Conservation (phyloP, 2,329 filamentous ascomycete species). For the Boeremia exigua region DNA sequence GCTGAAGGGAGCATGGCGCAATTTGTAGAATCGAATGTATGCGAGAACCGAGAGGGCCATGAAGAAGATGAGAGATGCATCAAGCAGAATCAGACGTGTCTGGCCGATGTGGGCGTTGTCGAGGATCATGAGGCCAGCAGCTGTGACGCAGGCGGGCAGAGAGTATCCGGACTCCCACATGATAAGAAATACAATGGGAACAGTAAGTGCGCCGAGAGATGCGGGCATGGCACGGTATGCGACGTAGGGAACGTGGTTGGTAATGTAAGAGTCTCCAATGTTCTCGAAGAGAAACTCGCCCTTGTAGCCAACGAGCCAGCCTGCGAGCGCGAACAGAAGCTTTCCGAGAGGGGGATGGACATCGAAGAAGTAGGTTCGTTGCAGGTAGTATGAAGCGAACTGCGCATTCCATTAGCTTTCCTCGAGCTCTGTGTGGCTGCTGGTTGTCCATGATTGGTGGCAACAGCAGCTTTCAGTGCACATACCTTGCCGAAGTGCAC, state of each 20-base stretch:
- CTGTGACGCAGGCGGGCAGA: conserved; percentile 86
- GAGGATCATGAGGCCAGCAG: conserved; percentile 84
- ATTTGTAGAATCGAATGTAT: conserved; percentile 98
- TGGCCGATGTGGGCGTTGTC: conserved; percentile 98
- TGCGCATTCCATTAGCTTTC: conserved; percentile 34
- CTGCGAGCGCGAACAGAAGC: conserved; percentile 94
- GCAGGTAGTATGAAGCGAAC: conserved; percentile 77
- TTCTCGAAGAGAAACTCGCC: conserved; percentile 98
- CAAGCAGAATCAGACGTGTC: conserved; percentile 91
- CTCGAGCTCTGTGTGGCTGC: not conserved
- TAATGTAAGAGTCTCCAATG: conserved; percentile 97
- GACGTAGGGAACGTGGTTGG: conserved; percentile 96
- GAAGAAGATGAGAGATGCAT: conserved; percentile 90
- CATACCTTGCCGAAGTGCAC: conserved; percentile 98
- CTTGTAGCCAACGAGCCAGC: conserved; percentile 97
- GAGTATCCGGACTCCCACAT: conserved; percentile 99
- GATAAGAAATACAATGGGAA: conserved; percentile 92
- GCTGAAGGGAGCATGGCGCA: conserved; percentile 84
- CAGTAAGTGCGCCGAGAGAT: conserved; percentile 87
- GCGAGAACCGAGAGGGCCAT: conserved; percentile 94
- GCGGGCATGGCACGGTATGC: conserved; percentile 94
- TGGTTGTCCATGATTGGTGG: not conserved
- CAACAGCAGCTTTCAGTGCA: not conserved
- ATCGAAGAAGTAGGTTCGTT: conserved; percentile 99
- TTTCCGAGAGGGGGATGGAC: conserved; percentile 98